Evolutionary conservation across 345 rosid genomes (phyloP), one percentile per base, ranked within the genome.

Genomic region (Mercurialis annua): DNA sequence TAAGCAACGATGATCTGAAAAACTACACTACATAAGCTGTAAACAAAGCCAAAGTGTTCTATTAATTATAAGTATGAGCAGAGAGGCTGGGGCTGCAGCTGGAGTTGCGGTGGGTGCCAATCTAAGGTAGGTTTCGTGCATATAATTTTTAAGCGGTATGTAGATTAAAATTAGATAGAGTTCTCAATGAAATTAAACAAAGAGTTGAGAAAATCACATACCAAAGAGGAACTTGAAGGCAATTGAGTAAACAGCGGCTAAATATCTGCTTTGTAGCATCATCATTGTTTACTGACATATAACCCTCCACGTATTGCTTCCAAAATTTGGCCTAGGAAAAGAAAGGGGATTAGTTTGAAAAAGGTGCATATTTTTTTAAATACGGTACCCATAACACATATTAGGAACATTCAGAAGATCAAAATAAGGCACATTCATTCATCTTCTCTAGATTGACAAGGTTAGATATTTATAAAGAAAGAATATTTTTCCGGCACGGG

Each of bases 211-310:
- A 69, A 64, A 58, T 7, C 50, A 59, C 78, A 24, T 87, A 90
- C 97, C 99, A 93, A 52, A 93, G 95, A 75, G 95, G 97, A 81
- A 94, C 85, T 55, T 94, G 95, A 75, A 89, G 94, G 71, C 97
- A 94, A 52, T 77, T 94, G 81, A 94, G 77, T 73, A 94, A 85
- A 74, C 97, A 94, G 47, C 95, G 86, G 75, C 97, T 89, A 84
- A 94, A 94, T 72, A 94, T 86, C 74, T 85, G 96, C 70, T 79
- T 94, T n/a, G 86, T 85, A 64, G 97, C 96, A 75, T 87, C 97
- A 44, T 89, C 99, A 73, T 90, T 89, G 72, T 83, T 89, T 27
- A 71, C 87, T 66, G 85, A 82, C 96, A 94, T 90, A 63, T 84
- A 78, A 38, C 90, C 95, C 81, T 94, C 97, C 69, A 89, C 96